Conservation (phyloP, 495 filamentous ascomycete species). For the Physcia stellaris region DNA sequence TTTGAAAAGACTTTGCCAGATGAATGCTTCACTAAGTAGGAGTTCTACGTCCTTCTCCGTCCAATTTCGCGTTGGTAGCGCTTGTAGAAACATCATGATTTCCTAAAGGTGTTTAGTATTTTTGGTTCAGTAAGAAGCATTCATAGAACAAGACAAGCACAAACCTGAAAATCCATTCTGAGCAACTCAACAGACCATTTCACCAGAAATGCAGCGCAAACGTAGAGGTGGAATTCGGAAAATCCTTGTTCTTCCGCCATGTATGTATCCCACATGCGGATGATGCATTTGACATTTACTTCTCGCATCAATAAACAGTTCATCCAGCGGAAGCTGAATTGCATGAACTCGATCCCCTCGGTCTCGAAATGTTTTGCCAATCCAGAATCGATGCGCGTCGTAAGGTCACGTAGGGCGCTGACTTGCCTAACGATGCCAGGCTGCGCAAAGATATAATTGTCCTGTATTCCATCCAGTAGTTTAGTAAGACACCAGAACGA, state of each 20-base stretch:
- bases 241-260: constrained; percentile 97
- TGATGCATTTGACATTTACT: constrained; percentile 87
- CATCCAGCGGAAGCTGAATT: constrained; percentile 99
- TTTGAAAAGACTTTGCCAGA: constrained; percentile 88
- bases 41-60: constrained; percentile 97
- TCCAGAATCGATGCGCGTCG: constrained; percentile 70
- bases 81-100: constrained; percentile 98
- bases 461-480: constrained; percentile 91
- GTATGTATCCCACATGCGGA: constrained; percentile 99
- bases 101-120: constrained; percentile 37
- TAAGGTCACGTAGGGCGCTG: constrained; percentile 71
- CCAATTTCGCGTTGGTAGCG: constrained; percentile 86
- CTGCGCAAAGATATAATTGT: constrained; percentile 96
- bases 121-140: background rate
- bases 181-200: constrained; percentile 93
- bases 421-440: constrained; percentile 95
- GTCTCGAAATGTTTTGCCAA: constrained; percentile 79
- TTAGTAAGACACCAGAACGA: constrained; percentile 98
- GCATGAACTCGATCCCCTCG: constrained; percentile 94
- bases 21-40: constrained; percentile 85
- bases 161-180: constrained; percentile 86
- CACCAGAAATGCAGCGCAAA: constrained; percentile 95
- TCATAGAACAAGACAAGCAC: constrained; percentile 2
- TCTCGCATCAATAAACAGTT: constrained; percentile 97
- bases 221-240: constrained; percentile 94